A percentile compares a stretch with the other conserved stretches of the same genome.
Conservation (phyloP, 768 basidiomycete genomes). For the Leccinum broughii region DNA sequence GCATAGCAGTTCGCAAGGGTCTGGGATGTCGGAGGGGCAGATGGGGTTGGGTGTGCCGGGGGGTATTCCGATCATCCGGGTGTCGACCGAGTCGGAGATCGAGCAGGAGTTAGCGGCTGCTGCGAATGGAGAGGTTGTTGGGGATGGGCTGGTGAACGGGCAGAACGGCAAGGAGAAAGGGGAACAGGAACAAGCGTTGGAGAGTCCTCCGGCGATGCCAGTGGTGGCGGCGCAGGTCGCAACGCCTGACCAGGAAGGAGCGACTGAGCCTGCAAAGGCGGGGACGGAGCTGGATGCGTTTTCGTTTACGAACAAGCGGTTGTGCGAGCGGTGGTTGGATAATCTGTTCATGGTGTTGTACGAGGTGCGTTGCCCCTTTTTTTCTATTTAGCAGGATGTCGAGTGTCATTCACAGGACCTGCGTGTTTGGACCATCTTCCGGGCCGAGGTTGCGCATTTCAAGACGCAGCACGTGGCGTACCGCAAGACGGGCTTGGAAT, state of each 20-base stretch:
- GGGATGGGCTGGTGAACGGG: neutral
- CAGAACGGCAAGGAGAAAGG: conserved; percentile 23
- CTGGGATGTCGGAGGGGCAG: conserved; percentile 29
- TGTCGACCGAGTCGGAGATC: conserved; percentile 70
- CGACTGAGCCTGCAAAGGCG: conserved; percentile 16
- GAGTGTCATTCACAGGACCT: conserved; percentile 56
- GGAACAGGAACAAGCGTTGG: conserved; percentile 1
- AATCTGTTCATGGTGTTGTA: conserved; percentile 98
- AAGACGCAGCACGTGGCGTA: conserved; percentile 98
- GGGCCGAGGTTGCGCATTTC: conserved; percentile 98
- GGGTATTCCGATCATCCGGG: conserved; percentile 69
- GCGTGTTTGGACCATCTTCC: conserved; percentile 98
- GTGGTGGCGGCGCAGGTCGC: conserved; percentile 38
- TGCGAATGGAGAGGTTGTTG: conserved; percentile 24
- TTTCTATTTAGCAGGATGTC: neutral
- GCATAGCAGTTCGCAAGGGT: conserved; percentile 30
- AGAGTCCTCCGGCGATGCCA: conserved; percentile 24
- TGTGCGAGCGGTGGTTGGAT: conserved; percentile 97
- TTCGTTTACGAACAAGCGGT: conserved; percentile 93
- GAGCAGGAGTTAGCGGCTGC: conserved; percentile 41
- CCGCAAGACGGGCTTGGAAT: conserved; percentile 93
- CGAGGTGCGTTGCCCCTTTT: conserved; percentile 58
- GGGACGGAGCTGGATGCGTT: conserved; percentile 57
- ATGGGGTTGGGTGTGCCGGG: conserved; percentile 4
- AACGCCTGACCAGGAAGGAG: conserved; percentile 27